Percentiles rank a stretch among this genome's conserved stretches.
phyloP scores from a whole-genome alignment of 1,284 basidiomycete species.

The Apiotrichum montevideense region DNA sequence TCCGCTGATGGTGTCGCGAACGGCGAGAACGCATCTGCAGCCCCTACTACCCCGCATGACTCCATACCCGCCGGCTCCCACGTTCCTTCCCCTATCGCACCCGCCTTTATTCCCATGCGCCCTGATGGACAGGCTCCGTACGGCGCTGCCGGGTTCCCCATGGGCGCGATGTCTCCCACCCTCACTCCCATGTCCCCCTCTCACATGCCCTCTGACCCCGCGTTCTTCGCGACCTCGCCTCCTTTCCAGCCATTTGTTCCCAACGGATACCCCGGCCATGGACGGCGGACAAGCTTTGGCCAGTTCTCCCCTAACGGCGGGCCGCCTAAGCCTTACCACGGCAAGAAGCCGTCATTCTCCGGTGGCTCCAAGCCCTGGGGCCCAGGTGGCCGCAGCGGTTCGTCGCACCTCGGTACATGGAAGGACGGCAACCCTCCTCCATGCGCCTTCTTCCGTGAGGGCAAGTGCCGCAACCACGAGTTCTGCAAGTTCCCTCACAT shows the following conservation, averaged over 20 bases:
- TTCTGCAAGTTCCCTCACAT: conserved; percentile 48
- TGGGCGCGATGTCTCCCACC: conserved; percentile 28
- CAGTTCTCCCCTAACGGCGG: conserved; percentile 15
- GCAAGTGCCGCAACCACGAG: conserved; percentile 46
- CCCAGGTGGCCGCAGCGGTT: conserved; percentile 16
- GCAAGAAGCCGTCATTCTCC: conserved; percentile 45
- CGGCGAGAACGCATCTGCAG: background rate
- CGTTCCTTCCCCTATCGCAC: conserved; percentile 26
- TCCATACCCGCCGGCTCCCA: conserved; percentile 16
- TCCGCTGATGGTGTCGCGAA: conserved; percentile 2
- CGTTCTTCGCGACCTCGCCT: conserved; percentile 37
- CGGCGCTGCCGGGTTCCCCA: conserved; percentile 6
- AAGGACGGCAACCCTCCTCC: conserved; percentile 47
- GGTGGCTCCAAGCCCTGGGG: conserved; percentile 34
- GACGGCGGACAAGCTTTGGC: conserved; percentile 12
- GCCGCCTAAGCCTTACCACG: conserved; percentile 25
- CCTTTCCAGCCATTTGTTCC: conserved; percentile 25
- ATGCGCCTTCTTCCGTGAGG: conserved; percentile 44
- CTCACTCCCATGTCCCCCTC: conserved; percentile 32
- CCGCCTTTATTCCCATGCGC: conserved; percentile 24
- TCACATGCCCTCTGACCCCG: conserved; percentile 31
- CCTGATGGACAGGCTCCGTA: conserved; percentile 1
- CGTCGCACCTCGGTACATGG: conserved; percentile 37
- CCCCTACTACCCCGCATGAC: conserved; percentile 11
- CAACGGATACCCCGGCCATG: conserved; percentile 15